Evolutionary conservation across 148 eudicot species (phyloP), one percentile per base, ranked within the genome.

Genomic region (Agrostemma githago): DNA sequence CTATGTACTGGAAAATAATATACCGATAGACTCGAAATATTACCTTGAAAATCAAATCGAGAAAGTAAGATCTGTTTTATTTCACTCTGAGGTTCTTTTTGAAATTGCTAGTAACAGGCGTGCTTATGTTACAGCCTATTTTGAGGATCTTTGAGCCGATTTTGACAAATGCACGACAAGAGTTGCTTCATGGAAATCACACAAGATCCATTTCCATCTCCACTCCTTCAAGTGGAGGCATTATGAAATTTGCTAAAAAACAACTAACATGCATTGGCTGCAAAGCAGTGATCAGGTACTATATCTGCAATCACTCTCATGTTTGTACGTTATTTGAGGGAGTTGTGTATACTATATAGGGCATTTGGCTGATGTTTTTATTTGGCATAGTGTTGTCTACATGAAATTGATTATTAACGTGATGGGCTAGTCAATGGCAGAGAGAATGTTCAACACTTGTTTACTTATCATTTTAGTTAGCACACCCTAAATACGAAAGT

Each of bases 131-230:
- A 77, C 87, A 96, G 99, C 99, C 99, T 67, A 87, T 96, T 76
- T 78, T 96, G 73, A 87, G 99, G 83, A 92, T 96, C 77, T 96
- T 96, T 84, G 99, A 96, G 75, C 99, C 99, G 67, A 96, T 96
- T 69, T 72, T 96, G 79, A 89, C 88, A 84, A 90, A 96, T 80
- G 99, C 99, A 46, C 86, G 91, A 74, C 90, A 81, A 72, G 97
- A 96, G 77, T 87, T 96, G 72, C 92, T 96, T 80, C 96, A 88
- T 70, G 99, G 99, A 64, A 82, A 86, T 82, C 99, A 96, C 78
- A 96, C 97, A 8, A 84, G 97, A 85, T 85, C 97, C 58, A 96
- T 96, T 74, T 92, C 97, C 68, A 92, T 90, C 64, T 88, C 99
- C 64, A 96, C 97, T 75, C 99, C 99, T 57, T 87, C 97, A 75